Evolutionary conservation across 208 protist genomes (phyloP).

Genomic region (Phytomonas sp.): DNA sequence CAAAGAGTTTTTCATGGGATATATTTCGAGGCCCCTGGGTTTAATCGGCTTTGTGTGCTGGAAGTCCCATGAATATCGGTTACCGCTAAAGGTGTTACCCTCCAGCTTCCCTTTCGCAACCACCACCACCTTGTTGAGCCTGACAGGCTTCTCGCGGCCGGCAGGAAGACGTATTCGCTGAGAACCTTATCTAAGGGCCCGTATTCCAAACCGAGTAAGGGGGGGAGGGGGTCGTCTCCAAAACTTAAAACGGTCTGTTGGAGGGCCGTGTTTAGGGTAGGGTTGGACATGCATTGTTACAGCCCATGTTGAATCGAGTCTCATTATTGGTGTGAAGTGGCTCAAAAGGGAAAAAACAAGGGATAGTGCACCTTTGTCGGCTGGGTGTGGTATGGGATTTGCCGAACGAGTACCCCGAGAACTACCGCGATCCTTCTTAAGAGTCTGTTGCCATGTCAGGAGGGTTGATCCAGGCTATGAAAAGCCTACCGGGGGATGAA

Average conservation of each 20-base stretch:
- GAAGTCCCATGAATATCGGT: slow-evolving; percentile 39
- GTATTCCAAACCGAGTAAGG: slow-evolving; percentile 74
- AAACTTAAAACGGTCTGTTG: slow-evolving; percentile 73
- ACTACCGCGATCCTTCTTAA: slow-evolving; percentile 82
- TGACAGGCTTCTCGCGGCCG: slow-evolving; percentile 15
- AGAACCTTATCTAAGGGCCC: slow-evolving; percentile 28
- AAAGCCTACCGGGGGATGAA: slow-evolving; percentile 35
- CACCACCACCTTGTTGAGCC: slow-evolving; percentile 18
- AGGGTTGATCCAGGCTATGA: slow-evolving; percentile 55
- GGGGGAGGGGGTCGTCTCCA: slow-evolving; percentile 60
- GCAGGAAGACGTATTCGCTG: slow-evolving; percentile 21
- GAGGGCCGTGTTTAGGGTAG: slow-evolving; percentile 58
- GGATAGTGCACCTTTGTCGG: slow-evolving; percentile 88
- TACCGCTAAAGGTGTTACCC: slow-evolving; percentile 30
- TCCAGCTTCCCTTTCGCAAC: slow-evolving; percentile 32
- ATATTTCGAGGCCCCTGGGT: slow-evolving; percentile 45
- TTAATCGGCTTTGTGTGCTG: slow-evolving; percentile 30
- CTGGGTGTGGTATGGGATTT: slow-evolving; percentile 89
- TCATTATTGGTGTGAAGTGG: slow-evolving; percentile 73
- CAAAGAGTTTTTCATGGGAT: slow-evolving; percentile 17
- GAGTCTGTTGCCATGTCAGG: slow-evolving; percentile 53
- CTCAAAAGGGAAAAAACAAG: slow-evolving; percentile 51
- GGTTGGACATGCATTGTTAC: slow-evolving; percentile 88
- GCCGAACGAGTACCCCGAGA: slow-evolving; percentile 66
- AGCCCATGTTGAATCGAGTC: slow-evolving; percentile 72